phyloP scores from a whole-genome alignment of 768 basidiomycete genomes.

The Strobilomyces confusus region DNA sequence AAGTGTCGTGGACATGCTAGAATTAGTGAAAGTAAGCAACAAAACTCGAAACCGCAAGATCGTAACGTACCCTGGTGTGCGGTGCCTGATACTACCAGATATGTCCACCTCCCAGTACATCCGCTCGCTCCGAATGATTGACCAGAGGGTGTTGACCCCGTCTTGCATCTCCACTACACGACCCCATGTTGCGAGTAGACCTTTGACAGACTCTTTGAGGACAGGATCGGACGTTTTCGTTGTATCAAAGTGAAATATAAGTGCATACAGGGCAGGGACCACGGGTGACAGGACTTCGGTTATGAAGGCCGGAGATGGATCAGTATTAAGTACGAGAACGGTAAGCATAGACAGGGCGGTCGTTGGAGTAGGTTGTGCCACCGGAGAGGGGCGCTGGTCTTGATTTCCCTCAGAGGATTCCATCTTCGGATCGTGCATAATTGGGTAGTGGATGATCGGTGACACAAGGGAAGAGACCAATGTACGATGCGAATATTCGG shows the following conservation, averaged over 20 bases:
- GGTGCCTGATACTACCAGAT: constrained; percentile 46
- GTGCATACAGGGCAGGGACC: constrained; percentile 58
- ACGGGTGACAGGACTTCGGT: constrained; percentile 65
- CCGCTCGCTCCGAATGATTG: constrained; percentile 48
- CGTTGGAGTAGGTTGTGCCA: constrained; percentile 26
- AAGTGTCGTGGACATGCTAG: constrained; percentile 28
- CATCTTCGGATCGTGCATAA: constrained; percentile 28
- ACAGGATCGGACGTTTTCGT: constrained; percentile 61
- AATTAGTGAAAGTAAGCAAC: background rate
- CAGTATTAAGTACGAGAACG: constrained; percentile 64
- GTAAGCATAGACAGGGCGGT: constrained; percentile 49
- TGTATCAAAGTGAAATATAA: constrained; percentile 51
- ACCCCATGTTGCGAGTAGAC: constrained; percentile 72
- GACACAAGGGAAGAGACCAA: constrained; percentile 35
- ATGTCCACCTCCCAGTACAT: constrained; percentile 54
- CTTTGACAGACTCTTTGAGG: constrained; percentile 54
- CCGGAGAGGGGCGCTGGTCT: background rate
- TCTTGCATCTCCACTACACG: constrained; percentile 53
- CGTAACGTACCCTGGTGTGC: constrained; percentile 40
- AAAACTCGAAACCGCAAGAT: background rate
- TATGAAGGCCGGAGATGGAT: constrained; percentile 71
- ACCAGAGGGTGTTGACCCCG: constrained; percentile 55
- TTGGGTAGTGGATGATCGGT: constrained; percentile 50
- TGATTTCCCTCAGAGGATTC: background rate
- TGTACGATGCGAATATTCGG: constrained; percentile 20